phyloP scores from a whole-genome alignment of 768 basidiomycete genomes.

The Saitozyma podzolica region DNA sequence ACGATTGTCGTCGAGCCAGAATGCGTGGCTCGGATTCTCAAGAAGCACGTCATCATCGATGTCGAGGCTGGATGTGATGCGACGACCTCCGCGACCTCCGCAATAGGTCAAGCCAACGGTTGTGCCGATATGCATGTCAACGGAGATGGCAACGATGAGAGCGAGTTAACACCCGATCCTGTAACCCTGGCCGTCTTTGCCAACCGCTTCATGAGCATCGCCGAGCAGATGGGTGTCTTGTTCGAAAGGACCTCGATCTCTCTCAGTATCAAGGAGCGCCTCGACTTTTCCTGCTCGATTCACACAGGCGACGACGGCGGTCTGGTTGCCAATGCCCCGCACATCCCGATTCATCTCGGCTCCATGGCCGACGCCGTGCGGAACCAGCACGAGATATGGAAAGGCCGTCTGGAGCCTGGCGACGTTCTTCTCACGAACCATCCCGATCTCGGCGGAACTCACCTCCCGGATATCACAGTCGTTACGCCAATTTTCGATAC shows the following conservation, averaged over 20 bases:
- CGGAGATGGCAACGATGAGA: not conserved
- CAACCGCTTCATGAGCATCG: constrained; percentile 29
- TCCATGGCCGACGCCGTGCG: constrained; percentile 35
- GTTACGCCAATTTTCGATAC: constrained; percentile 35
- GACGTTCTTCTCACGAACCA: constrained; percentile 37
- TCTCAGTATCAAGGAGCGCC: constrained; percentile 29
- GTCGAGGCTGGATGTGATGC: too few relatives aligned
- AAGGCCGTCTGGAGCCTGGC: constrained; percentile 21
- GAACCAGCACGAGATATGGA: constrained; percentile 23
- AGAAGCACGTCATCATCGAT: constrained; percentile 44
- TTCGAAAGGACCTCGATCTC: constrained; percentile 37
- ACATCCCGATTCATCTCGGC: constrained; percentile 38
- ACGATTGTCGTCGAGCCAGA: constrained; percentile 69
- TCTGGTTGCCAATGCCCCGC: constrained; percentile 45
- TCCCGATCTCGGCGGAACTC: constrained; percentile 24
- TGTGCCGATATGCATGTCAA: too few relatives aligned
- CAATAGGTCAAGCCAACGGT: not conserved
- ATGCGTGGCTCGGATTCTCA: constrained; percentile 20
- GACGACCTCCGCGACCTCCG: too few relatives aligned
- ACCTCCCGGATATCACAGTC: constrained; percentile 35
- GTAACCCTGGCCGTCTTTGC: constrained; percentile 22
- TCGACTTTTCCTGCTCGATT: constrained; percentile 41
- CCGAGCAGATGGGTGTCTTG: constrained; percentile 38
- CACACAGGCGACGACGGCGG: constrained; percentile 31
- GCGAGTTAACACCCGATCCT: constrained; percentile 13